A percentile compares a stretch with the other conserved stretches of the same genome.
phyloP scores from a whole-genome alignment of 2,329 filamentous ascomycete genomes.

The Microdochium bolleyi region DNA sequence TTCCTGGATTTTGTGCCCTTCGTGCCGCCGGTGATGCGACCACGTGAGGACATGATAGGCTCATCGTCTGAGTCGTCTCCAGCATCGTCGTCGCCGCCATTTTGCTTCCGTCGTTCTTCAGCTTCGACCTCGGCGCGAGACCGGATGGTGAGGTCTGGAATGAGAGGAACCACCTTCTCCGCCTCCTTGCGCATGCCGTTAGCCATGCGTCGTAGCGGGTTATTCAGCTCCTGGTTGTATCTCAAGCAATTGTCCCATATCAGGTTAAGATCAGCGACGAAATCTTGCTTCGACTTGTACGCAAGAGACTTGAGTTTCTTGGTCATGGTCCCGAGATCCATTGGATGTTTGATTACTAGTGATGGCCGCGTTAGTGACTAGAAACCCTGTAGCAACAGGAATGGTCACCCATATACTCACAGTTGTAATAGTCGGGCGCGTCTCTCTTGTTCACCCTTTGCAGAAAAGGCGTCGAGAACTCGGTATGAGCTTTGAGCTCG shows the following conservation, averaged over 20 bases:
- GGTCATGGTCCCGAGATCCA: slow-evolving; percentile 97
- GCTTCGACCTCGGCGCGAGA: slow-evolving; percentile 92
- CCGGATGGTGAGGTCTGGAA: slow-evolving; percentile 84
- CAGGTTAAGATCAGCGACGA: slow-evolving; percentile 84
- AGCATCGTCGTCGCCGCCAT: slow-evolving; percentile 73
- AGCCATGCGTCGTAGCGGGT: slow-evolving; percentile 85
- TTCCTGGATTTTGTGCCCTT: slow-evolving; percentile 75
- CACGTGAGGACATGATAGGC: slow-evolving; percentile 95
- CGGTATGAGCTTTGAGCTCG: slow-evolving; percentile 92
- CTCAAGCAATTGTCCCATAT: slow-evolving; percentile 97
- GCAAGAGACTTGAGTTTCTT: slow-evolving; percentile 82
- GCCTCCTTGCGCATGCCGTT: slow-evolving; percentile 96
- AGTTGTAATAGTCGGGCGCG: slow-evolving; percentile 87
- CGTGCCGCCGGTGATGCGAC: slow-evolving; percentile 75
- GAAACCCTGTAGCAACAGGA: slow-evolving; percentile 2
- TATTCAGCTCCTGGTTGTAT: slow-evolving; percentile 86
- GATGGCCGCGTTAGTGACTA: slow-evolving; percentile 4
- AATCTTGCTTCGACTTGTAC: slow-evolving; percentile 88
- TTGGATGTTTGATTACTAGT: slow-evolving; percentile 88
- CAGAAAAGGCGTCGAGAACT: slow-evolving; percentile 94
- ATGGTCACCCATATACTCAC: slow-evolving; percentile 44
- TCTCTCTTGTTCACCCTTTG: slow-evolving; percentile 95
- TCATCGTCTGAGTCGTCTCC: slow-evolving; percentile 94
- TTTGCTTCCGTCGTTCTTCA: slow-evolving; percentile 76
- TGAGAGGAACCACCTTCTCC: slow-evolving; percentile 89